Conservation (phyloP, 2,329 filamentous ascomycete species). For the Aspergillus brasiliensis region DNA sequence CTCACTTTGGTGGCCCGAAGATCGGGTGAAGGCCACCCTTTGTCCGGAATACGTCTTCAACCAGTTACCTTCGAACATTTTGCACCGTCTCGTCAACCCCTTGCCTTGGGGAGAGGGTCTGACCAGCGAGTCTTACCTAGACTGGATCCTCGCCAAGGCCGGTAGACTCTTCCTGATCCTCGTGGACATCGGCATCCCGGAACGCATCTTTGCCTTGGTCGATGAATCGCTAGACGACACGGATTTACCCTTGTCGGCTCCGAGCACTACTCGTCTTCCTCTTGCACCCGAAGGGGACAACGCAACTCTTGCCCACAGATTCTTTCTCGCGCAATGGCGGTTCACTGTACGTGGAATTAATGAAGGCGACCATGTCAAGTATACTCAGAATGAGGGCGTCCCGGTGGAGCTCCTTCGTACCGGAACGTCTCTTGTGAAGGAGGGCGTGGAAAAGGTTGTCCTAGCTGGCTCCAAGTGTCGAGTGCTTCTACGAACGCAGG, state of each 20-base stretch:
- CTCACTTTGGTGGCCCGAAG: slow-evolving; percentile 50
- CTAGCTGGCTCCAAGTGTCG: slow-evolving; percentile 40
- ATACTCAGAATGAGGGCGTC: slow-evolving; percentile 61
- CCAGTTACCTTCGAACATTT: slow-evolving; percentile 37
- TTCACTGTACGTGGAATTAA: slow-evolving; percentile 59
- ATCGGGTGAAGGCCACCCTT: slow-evolving; percentile 47
- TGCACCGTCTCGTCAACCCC: slow-evolving; percentile 41
- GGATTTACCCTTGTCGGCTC: slow-evolving; percentile 59
- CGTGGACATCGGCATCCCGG: slow-evolving; percentile 61
- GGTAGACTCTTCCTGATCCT: slow-evolving; percentile 62
- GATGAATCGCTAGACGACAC: slow-evolving; percentile 64
- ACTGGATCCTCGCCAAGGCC: slow-evolving; percentile 63
- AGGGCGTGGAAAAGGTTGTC: slow-evolving; percentile 46
- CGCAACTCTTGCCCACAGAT: slow-evolving; percentile 53
- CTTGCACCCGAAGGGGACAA: slow-evolving; percentile 53
- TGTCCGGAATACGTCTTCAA: slow-evolving; percentile 44
- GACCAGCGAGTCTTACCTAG: slow-evolving; percentile 58
- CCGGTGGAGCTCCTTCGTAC: slow-evolving; percentile 58
- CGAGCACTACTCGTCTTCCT: slow-evolving; percentile 56
- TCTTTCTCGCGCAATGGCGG: slow-evolving; percentile 62
- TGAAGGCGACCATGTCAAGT: slow-evolving; percentile 60
- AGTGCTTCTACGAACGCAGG: slow-evolving; percentile 41
- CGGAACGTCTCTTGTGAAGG: slow-evolving; percentile 34
- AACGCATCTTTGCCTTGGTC: slow-evolving; percentile 63
- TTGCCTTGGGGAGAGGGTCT: slow-evolving; percentile 48